These are phyloP conservation scores for Cladorrhinum sp. DNA, from an alignment of 2,329 filamentous ascomycete genomes.

Conservation along the genomic window DNA sequence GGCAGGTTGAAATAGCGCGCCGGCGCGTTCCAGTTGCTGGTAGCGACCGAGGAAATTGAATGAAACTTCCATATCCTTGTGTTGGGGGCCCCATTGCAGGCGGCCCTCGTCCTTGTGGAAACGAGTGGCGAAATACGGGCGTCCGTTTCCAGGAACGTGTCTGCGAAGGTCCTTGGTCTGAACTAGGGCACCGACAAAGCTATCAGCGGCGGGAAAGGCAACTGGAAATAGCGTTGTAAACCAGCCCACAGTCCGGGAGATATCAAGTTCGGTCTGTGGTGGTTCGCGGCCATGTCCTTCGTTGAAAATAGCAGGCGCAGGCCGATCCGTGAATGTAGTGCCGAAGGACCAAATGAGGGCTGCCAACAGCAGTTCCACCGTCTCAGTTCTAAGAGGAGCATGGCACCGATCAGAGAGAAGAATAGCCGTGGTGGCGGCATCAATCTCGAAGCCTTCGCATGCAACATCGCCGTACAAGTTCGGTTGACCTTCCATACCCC, in stretches of 20 bases:
- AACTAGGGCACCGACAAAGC: constrained; percentile 21
- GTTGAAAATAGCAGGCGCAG: constrained; percentile 36
- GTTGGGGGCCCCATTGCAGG: constrained; percentile 24
- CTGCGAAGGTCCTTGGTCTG: constrained; percentile 36
- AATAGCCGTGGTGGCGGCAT: constrained; percentile 31
- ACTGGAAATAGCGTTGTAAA: constrained; percentile 43
- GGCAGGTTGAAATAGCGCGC: constrained; percentile 31
- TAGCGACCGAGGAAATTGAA: constrained; percentile 49
- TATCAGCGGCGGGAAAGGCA: constrained; percentile 8
- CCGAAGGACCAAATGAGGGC: constrained; percentile 36
- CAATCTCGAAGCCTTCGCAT: constrained; percentile 38
- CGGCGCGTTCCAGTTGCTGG: constrained; percentile 43
- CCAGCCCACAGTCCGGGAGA: constrained; percentile 44
- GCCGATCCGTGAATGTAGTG: constrained; percentile 34
- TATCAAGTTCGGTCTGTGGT: constrained; percentile 31
- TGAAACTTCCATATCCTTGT: constrained; percentile 43
- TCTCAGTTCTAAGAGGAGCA: constrained; percentile 33
- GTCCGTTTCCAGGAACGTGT: constrained; percentile 35
- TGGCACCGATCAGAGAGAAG: constrained; percentile 31
- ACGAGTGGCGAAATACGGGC: constrained; percentile 38
- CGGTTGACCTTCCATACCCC: constrained; percentile 26
- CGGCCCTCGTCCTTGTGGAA: constrained; percentile 32
- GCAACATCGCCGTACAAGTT: constrained; percentile 28
- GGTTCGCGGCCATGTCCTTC: constrained; percentile 44
- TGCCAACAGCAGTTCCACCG: constrained; percentile 40